A percentile compares a stretch with the other conserved stretches of the same genome.
phyloP scores from a whole-genome alignment of 257 asterid species.

The Salvia miltiorrhiza region DNA sequence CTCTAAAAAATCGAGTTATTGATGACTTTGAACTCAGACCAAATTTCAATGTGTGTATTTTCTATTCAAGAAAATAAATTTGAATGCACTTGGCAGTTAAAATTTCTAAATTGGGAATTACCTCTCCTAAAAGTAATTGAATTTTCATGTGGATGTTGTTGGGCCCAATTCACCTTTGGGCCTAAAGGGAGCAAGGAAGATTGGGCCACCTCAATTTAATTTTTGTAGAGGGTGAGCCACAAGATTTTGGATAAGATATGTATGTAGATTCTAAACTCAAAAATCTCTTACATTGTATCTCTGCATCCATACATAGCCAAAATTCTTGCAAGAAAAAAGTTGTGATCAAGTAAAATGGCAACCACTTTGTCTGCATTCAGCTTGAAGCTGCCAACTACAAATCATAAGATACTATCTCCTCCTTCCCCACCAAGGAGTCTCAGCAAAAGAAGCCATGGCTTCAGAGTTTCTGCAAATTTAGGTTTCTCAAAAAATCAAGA shows the following conservation, averaged over 20 bases:
- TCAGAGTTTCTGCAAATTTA: slow-evolving; percentile 61
- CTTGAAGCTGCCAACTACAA: slow-evolving; percentile 28
- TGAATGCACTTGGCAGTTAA: too few relatives aligned
- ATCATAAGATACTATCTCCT: slow-evolving; percentile 19
- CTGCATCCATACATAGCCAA: slow-evolving; percentile 12
- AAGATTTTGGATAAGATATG: slow-evolving; percentile 14
- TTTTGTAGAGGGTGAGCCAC: slow-evolving; percentile 2
- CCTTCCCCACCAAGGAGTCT: slow-evolving; percentile 23
- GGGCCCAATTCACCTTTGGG: background rate
- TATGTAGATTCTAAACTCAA: background rate
- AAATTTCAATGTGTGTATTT: too few relatives aligned
- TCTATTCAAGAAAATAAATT: too few relatives aligned
- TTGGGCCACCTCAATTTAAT: background rate
- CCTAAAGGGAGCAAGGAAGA: background rate
- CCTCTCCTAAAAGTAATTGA: too few relatives aligned
- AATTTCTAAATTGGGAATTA: too few relatives aligned
- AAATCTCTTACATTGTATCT: background rate
- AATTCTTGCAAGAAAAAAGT: background rate
- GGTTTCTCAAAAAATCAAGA: slow-evolving; percentile 31
- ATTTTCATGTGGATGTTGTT: too few relatives aligned
- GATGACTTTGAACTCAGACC: too few relatives aligned
- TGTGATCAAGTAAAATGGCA: slow-evolving; percentile 32
- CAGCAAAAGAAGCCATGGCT: slow-evolving; percentile 29
- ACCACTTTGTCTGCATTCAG: slow-evolving; percentile 38
- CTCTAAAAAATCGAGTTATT: too few relatives aligned